Base-by-base conservation (phyloP, 2,329 filamentous ascomycete species). In the Byssochlamys sp. region DNA sequence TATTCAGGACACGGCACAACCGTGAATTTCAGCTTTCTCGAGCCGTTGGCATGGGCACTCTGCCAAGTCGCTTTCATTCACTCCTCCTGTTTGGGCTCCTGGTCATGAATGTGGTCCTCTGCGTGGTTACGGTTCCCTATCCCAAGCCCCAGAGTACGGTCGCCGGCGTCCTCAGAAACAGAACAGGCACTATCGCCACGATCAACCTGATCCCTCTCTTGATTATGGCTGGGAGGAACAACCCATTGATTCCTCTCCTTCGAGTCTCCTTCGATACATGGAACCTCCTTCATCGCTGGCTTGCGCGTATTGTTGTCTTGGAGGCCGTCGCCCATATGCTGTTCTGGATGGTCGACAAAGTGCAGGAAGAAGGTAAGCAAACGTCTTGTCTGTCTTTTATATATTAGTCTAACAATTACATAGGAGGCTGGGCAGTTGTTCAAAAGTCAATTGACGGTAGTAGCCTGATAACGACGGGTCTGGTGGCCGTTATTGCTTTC, bases 201-300 rank as follows among this genome's bases (percentile, higher is more conserved):
- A 83, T 95, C 70, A 97, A 96, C 76, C 86, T 96, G 80, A 84
- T 96, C 11, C 90, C 90, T 2, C 83, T 96, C 52, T 81, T 96
- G 65, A 82, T 96, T 62, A 83, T 96, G 59, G 91, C 90, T 19
- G 86, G 90, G 31, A 87, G 92, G 66, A 96, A 96, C 78, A 97
- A 96, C 73, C 90, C 90, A 2, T 79, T 96, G 56, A 95, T 96
- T 67, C 72, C 78, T 4, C 70, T 94, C 29, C 81, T 96, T 57
- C 84, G 87, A 62, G 85, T 96, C 67, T 90, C 88, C 67, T 97
- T 96, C 73, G 92, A 97, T 72, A 91, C 90, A 0, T 96, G 95
- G 80, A 96, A 96, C 71, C 84, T 94, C 9, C 78, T 91, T 58
- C 89, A 94, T 73, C 84, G 89, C 61, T 94, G 89, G 88, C 82